These are phyloP conservation scores for Candida dubliniensis DNA, from an alignment of 1,139 yeast genomes.

Conservation along the genomic window DNA sequence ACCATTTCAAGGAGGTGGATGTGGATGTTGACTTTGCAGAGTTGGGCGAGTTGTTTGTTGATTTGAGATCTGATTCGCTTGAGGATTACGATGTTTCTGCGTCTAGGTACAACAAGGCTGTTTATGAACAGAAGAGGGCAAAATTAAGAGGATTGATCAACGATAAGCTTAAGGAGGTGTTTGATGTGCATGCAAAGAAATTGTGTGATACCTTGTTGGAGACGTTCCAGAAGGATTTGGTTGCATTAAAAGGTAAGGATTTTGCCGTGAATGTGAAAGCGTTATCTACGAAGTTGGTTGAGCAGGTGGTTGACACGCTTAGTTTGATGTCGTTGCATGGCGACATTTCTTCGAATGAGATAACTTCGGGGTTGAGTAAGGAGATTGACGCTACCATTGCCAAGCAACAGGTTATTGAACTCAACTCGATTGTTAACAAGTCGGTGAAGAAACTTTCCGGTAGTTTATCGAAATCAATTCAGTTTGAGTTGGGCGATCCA, in stretches of 20 bases:
- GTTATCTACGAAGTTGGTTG: conserved; percentile 17
- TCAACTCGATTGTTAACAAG: conserved; percentile 36
- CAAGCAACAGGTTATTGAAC: conserved; percentile 48
- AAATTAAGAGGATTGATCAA: conserved; percentile 50
- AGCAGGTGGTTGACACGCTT: conserved; percentile 15
- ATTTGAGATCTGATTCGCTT: conserved; percentile 46
- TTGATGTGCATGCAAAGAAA: conserved; percentile 31
- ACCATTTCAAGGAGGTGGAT: conserved; percentile 17
- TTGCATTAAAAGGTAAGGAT: conserved; percentile 21
- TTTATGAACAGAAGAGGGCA: conserved; percentile 61
- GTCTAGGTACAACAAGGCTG: conserved; percentile 64
- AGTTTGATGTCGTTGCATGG: conserved; percentile 26
- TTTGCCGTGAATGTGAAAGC: conserved; percentile 20
- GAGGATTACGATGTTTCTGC: conserved; percentile 66
- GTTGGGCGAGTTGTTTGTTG: conserved; percentile 41
- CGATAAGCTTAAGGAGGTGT: conserved; percentile 42
- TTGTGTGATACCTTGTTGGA: conserved; percentile 18
- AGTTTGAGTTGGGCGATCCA: conserved; percentile 45
- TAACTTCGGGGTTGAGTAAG: conserved; percentile 18
- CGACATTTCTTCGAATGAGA: conserved; percentile 17
- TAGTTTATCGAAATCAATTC: conserved; percentile 40
- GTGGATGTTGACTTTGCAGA: conserved; percentile 31
- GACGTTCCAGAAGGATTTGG: conserved; percentile 20
- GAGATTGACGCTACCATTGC: conserved; percentile 27
- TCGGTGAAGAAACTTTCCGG: conserved; percentile 40